These are phyloP conservation scores for Saccharomyces hybrid DNA, from an alignment of 1,139 yeast species.

Conservation along the genomic window DNA sequence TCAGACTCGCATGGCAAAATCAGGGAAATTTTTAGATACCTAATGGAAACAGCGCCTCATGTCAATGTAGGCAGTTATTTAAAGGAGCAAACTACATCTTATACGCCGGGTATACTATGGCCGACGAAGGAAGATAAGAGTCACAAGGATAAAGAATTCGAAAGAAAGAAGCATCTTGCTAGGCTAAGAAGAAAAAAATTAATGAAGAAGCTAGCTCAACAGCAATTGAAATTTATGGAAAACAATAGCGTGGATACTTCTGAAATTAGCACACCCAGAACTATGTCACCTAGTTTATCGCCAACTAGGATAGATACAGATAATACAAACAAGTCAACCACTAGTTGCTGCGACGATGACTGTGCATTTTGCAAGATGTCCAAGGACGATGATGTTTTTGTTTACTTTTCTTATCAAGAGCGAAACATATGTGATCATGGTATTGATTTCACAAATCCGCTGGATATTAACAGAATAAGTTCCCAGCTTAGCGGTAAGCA, in stretches of 20 bases:
- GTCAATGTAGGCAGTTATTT: conserved; percentile 26
- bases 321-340: conserved; percentile 51
- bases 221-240: conserved; percentile 63
- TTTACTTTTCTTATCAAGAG: conserved; percentile 27
- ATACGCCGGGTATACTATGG: conserved; percentile 23
- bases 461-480: background rate
- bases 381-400: conserved; percentile 64
- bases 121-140: conserved; percentile 14
- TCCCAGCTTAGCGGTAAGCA: background rate
- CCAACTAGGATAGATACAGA: conserved; percentile 17
- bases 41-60: conserved; percentile 30
- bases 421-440: conserved; percentile 22
- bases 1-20: conserved; percentile 44
- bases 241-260: conserved; percentile 36
- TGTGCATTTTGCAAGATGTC: conserved; percentile 90
- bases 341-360: conserved; percentile 45
- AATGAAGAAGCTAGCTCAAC: conserved; percentile 69
- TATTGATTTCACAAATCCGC: conserved; percentile 8
- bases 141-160: conserved; percentile 37
- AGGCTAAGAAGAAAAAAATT: conserved; percentile 64
- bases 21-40: conserved; percentile 43
- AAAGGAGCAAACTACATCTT: conserved; percentile 31
- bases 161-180: conserved; percentile 60
- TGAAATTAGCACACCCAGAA: conserved; percentile 33
- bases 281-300: conserved; percentile 25